Evolutionary conservation across 257 asterid genomes (phyloP).

Genomic region (Solanum piurae): DNA sequence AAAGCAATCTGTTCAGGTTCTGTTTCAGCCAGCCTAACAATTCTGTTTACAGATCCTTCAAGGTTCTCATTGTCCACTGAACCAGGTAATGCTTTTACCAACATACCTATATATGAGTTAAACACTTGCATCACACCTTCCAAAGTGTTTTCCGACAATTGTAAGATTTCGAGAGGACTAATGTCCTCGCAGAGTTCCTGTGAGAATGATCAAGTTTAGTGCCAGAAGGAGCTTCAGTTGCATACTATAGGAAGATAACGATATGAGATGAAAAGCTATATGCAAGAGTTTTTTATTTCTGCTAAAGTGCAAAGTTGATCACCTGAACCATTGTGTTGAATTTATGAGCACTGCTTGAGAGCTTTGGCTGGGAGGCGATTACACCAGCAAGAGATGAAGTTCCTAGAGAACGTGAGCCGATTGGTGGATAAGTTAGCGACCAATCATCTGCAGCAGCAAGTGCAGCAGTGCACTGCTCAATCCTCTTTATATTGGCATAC

Average conservation of each 20-base stretch:
- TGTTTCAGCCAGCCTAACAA: conserved; percentile 62
- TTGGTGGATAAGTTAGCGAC: conserved; percentile 46
- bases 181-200: conserved; percentile 88
- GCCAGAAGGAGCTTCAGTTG: not conserved
- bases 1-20: conserved; percentile 61
- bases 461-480: conserved; percentile 71
- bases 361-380: conserved; percentile 51
- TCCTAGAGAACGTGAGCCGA: conserved; percentile 54
- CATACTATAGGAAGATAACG: not conserved
- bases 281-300: not conserved
- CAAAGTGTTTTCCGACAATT: conserved; percentile 53
- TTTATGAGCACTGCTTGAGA: conserved; percentile 69
- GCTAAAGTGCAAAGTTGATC: not conserved
- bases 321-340: conserved; percentile 90
- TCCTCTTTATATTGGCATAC: conserved; percentile 49
- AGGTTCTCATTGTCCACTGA: conserved; percentile 66
- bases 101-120: conserved; percentile 44
- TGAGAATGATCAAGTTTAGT: not conserved
- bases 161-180: conserved; percentile 66
- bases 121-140: conserved; percentile 70
- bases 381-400: conserved; percentile 23
- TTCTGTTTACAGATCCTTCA: conserved; percentile 56
- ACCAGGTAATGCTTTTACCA: conserved; percentile 70
- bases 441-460: conserved; percentile 87
- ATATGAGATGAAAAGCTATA: not conserved